Percentiles rank a stretch among this genome's conserved stretches.
Conservation (phyloP, 2,329 filamentous ascomycete species). For the Pleochaeta shiraiana region DNA sequence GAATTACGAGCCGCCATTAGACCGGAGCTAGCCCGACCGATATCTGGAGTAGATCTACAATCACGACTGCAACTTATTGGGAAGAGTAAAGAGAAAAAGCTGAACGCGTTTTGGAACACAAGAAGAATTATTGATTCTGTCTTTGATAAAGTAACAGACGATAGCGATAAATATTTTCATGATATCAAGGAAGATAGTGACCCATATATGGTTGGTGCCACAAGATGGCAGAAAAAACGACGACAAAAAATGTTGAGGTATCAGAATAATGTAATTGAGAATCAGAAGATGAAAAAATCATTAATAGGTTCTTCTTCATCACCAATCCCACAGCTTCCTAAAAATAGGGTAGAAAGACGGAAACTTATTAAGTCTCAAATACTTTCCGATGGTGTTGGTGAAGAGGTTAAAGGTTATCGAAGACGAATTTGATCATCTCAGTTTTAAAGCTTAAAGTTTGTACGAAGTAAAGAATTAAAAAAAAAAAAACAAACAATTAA, state of each 20-base stretch:
- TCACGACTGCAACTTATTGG: constrained; percentile 11
- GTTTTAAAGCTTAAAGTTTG: no score
- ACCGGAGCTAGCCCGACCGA: constrained; percentile 11
- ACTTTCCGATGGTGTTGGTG: constrained; percentile 19
- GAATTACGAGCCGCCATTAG: constrained; percentile 52
- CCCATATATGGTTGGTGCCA: constrained; percentile 11
- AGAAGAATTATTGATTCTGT: constrained; percentile 8
- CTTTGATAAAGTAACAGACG: background rate
- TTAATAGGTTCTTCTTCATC: background rate
- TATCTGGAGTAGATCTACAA: constrained; percentile 8
- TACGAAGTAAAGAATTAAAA: no score
- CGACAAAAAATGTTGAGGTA: background rate
- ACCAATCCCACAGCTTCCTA: constrained; percentile 9
- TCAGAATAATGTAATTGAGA: constrained; percentile 15
- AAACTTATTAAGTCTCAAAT: constrained; percentile 37
- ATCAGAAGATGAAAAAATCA: constrained; percentile 29
- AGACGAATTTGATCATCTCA: background rate
- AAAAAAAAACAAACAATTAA: no score
- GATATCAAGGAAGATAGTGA: constrained; percentile 1
- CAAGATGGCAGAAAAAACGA: constrained; percentile 10
- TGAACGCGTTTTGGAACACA: constrained; percentile 7
- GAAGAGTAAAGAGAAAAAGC: constrained; percentile 4
- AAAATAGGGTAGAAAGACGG: constrained; percentile 23
- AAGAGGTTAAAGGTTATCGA: constrained; percentile 12
- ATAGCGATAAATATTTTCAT: background rate